Conservation (phyloP, 768 basidiomycete genomes). For the Amanita pallidorosea region DNA sequence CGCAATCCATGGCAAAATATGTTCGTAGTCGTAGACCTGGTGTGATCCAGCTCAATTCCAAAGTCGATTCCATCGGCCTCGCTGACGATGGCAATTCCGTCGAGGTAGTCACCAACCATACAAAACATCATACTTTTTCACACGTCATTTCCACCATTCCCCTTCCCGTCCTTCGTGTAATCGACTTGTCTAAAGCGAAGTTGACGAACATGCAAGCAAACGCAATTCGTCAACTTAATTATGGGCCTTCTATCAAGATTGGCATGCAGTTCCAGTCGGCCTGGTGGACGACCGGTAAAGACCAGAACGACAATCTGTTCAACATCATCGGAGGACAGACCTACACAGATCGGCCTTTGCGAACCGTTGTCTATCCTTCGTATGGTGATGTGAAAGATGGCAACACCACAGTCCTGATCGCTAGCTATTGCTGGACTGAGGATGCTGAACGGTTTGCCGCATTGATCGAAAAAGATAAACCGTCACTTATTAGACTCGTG, state of each 20-base stretch:
- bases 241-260: conserved; percentile 28
- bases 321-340: conserved; percentile 19
- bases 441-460: not conserved
- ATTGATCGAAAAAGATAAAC: not conserved
- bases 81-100: not conserved
- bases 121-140: not conserved
- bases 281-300: conserved; percentile 32
- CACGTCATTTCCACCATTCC: not conserved
- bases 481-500: not conserved
- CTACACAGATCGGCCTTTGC: conserved; percentile 21
- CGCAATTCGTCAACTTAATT: conserved; percentile 27
- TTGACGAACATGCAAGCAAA: conserved; percentile 13
- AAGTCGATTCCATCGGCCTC: not conserved
- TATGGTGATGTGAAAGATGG: conserved; percentile 14
- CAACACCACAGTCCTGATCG: not conserved
- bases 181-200: not conserved
- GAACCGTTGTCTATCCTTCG: conserved; percentile 26
- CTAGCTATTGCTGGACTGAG: not conserved
- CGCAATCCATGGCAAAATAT: not conserved
- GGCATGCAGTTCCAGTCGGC: conserved; percentile 28
- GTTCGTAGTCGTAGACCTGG: not conserved
- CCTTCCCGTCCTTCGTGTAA: not conserved
- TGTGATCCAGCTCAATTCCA: not conserved
- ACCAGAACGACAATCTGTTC: not conserved
- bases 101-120: not conserved